A percentile compares a stretch with the other conserved stretches of the same genome.
Evolutionary conservation across 192 early-diverging fungal species (phyloP).

Genomic region (Thoreauomyces humboldtii): DNA sequence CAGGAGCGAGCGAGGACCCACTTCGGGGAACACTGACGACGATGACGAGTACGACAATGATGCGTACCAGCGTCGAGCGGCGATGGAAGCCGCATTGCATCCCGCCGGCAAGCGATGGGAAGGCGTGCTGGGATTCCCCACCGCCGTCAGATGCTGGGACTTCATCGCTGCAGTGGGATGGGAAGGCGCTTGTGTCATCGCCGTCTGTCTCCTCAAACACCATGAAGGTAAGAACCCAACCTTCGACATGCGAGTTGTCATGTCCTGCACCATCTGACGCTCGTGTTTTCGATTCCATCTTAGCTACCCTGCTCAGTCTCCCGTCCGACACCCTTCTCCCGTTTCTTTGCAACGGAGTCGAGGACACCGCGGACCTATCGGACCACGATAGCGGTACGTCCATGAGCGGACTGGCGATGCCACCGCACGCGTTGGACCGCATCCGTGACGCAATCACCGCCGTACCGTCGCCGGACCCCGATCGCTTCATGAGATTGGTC

Average conservation of each 20-base stretch:
- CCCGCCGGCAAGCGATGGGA: slow-evolving; percentile 28
- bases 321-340: not conserved
- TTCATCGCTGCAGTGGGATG: slow-evolving; percentile 1
- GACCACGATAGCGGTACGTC: not conserved
- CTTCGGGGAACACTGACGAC: not conserved
- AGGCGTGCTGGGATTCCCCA: slow-evolving; percentile 14
- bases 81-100: not conserved
- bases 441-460: not conserved
- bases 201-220: slow-evolving; percentile 10
- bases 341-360: not conserved
- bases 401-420: no score
- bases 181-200: not conserved
- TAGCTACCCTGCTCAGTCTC: slow-evolving; percentile 8
- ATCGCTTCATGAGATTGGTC: slow-evolving; percentile 12
- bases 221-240: slow-evolving; percentile 18
- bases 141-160: slow-evolving; percentile 12
- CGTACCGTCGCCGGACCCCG: slow-evolving; percentile 1
- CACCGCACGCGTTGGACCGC: no score
- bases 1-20: not conserved
- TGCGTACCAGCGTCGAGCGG: no score
- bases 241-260: not conserved
- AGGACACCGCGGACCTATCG: not conserved
- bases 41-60: not conserved
- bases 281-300: not conserved
- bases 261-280: not conserved